phyloP scores from a whole-genome alignment of 371 early-diverging fungal genomes.

The Mucor lusitanicus region DNA sequence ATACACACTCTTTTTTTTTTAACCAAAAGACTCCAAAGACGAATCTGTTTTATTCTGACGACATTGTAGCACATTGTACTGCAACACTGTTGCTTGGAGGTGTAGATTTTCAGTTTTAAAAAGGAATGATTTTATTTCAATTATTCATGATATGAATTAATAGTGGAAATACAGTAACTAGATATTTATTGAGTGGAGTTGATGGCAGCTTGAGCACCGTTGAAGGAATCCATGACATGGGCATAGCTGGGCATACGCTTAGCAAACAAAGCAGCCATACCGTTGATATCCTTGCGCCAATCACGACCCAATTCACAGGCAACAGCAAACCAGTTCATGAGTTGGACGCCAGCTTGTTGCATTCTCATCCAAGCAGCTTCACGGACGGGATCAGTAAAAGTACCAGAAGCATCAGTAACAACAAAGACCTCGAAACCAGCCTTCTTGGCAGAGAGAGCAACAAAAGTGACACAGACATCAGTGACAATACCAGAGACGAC shows the following conservation, averaged over 20 bases:
- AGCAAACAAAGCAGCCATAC: conserved; percentile 23
- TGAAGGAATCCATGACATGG: conserved; percentile 22
- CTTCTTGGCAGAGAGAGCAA: conserved; percentile 23
- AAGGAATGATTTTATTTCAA: not conserved
- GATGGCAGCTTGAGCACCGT: conserved; percentile 16
- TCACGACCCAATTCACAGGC: conserved; percentile 26
- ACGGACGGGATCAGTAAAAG: conserved; percentile 16
- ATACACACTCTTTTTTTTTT: too few relatives aligned
- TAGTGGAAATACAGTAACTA: too few relatives aligned
- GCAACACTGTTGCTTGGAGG: too few relatives aligned
- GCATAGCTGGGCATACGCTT: conserved; percentile 24
- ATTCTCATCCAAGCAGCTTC: conserved; percentile 25
- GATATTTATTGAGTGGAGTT: not conserved
- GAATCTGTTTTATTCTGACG: too few relatives aligned
- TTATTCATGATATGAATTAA: not conserved
- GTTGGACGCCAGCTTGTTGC: conserved; percentile 21
- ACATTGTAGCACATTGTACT: too few relatives aligned
- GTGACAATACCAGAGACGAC: conserved; percentile 28
- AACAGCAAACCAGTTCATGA: conserved; percentile 22
- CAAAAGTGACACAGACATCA: conserved; percentile 27
- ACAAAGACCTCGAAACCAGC: conserved; percentile 26
- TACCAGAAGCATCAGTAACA: conserved; percentile 25
- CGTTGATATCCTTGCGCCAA: conserved; percentile 16
- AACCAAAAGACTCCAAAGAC: too few relatives aligned
- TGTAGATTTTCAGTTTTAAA: not conserved